phyloP scores from a whole-genome alignment of 2,329 filamentous ascomycete genomes.

The Aspergillus uvarum region DNA sequence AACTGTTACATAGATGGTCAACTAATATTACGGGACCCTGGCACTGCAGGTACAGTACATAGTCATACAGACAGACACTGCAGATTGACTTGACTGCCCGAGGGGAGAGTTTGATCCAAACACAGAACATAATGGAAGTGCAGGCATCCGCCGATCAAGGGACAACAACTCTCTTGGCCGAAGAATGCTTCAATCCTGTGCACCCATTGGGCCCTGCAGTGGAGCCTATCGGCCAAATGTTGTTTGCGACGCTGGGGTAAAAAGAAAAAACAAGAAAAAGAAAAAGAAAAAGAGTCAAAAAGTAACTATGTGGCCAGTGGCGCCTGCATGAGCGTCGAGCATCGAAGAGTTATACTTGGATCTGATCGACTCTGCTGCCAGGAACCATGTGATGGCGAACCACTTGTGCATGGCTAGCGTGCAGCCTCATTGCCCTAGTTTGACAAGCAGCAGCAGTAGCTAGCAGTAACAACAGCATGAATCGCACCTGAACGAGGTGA shows the following conservation, averaged over 20 bases:
- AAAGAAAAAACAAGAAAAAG: not conserved
- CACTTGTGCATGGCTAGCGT: not conserved
- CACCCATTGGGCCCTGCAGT: not conserved
- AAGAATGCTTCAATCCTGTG: constrained; percentile 1
- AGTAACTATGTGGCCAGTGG: not conserved
- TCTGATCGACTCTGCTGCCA: not conserved
- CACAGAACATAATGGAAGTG: not conserved
- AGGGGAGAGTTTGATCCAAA: constrained; percentile 1
- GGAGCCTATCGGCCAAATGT: not conserved
- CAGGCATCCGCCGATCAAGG: not conserved
- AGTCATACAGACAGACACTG: not conserved
- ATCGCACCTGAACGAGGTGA: not conserved
- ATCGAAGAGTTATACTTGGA: constrained; percentile 6
- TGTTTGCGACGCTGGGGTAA: not conserved
- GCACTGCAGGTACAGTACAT: not conserved
- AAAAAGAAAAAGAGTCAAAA: too few relatives aligned
- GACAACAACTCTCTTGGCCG: not conserved
- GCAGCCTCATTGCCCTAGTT: not conserved
- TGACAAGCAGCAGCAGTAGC: not conserved
- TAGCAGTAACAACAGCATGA: not conserved
- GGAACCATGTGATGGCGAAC: constrained; percentile 3
- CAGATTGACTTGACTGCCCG: not conserved
- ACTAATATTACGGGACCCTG: not conserved
- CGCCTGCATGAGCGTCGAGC: constrained; percentile 1
- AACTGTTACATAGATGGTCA: constrained; percentile 2